A percentile compares a stretch with the other conserved stretches of the same genome.
phyloP scores from a whole-genome alignment of 257 asterid species.

The Petunia axillaris region DNA sequence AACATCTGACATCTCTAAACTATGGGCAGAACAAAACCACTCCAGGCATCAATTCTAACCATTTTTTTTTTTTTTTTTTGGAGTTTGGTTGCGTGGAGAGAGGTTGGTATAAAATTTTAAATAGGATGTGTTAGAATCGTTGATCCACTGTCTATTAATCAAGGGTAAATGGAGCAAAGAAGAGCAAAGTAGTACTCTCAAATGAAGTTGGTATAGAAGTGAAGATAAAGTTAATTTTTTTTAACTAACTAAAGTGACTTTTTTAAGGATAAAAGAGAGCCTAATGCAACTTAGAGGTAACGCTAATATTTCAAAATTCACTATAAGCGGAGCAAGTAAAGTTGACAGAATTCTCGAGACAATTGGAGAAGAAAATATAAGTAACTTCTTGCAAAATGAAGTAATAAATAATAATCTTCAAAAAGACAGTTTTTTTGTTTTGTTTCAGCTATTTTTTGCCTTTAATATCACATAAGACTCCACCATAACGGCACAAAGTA shows the following conservation, averaged over 20 bases:
- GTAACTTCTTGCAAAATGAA: background rate
- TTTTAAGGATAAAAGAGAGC: background rate
- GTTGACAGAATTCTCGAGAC: background rate
- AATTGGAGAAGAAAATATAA: background rate
- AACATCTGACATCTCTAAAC: background rate
- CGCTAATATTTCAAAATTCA: constrained; percentile 5
- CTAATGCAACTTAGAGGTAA: background rate
- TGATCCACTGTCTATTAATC: background rate
- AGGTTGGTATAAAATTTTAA: background rate
- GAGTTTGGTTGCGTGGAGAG: too few relatives aligned
- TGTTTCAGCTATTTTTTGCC: constrained; percentile 9
- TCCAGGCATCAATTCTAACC: background rate
- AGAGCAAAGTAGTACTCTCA: background rate
- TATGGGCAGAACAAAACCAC: constrained; percentile 21
- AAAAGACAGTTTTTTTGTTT: constrained; percentile 16
- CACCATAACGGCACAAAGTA: background rate
- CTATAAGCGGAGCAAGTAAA: background rate
- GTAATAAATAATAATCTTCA: constrained; percentile 5
- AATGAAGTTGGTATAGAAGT: background rate
- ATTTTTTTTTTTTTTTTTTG: too few relatives aligned
- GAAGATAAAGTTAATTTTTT: background rate
- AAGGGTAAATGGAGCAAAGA: background rate
- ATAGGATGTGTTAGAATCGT: background rate
- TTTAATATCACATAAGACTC: background rate
- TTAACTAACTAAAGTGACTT: background rate